These are phyloP conservation scores for Lindgomyces ingoldianus DNA, from an alignment of 495 filamentous ascomycete species.

Conservation along the genomic window DNA sequence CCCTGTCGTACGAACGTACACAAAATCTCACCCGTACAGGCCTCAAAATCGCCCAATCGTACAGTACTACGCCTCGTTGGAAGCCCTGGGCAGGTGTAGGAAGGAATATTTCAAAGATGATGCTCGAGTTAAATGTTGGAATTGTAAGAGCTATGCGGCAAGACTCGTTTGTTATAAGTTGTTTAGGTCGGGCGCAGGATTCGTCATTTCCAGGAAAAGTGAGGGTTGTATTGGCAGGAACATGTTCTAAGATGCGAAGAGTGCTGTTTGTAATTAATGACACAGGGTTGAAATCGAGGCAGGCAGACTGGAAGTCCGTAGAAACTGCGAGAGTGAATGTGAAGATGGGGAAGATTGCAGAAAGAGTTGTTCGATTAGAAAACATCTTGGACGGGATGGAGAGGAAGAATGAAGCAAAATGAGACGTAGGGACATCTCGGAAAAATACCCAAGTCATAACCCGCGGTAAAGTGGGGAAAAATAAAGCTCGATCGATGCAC, in stretches of 20 bases:
- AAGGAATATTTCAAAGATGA: constrained; percentile 3
- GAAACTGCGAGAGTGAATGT: not conserved
- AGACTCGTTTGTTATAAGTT: not conserved
- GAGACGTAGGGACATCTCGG: not conserved
- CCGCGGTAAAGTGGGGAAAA: not conserved
- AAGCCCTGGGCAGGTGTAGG: not conserved
- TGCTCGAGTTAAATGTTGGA: not conserved
- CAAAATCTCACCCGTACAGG: too few species aligned
- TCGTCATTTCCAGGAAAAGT: constrained; percentile 3
- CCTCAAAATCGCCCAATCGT: too few species aligned
- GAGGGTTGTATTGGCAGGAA: constrained; percentile 10
- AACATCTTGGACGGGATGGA: not conserved
- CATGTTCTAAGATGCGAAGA: constrained; percentile 3
- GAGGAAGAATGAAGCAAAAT: not conserved
- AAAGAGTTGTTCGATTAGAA: not conserved
- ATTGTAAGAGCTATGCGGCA: constrained; percentile 14
- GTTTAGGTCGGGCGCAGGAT: not conserved
- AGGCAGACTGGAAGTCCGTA: not conserved
- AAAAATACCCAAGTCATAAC: not conserved
- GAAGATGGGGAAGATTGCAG: not conserved
- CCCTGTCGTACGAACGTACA: too few species aligned
- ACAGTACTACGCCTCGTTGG: too few species aligned
- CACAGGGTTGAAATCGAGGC: constrained; percentile 2
- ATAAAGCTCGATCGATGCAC: not conserved
- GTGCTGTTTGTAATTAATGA: not conserved